Percentiles rank a stretch among this genome's conserved stretches.
phyloP scores from a whole-genome alignment of 257 asterid genomes.

The Solanum sitiens region DNA sequence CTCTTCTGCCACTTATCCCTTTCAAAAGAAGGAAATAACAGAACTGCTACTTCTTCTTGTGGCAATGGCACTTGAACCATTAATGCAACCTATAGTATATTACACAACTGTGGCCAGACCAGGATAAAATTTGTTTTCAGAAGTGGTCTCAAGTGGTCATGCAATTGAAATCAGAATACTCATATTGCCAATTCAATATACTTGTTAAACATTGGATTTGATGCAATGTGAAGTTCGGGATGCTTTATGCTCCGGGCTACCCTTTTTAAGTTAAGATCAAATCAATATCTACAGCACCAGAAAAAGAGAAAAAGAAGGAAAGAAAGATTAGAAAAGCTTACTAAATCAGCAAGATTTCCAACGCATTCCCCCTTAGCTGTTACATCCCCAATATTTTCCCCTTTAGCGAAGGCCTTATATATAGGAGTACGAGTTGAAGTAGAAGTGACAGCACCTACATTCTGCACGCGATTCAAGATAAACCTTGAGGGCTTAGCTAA shows the following conservation, averaged over 20 bases:
- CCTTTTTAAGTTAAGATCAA: neutral
- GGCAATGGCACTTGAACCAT: neutral
- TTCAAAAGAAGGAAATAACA: neutral
- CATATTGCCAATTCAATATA: neutral
- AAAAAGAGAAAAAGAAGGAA: neutral
- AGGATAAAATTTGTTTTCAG: neutral
- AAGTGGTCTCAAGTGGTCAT: neutral
- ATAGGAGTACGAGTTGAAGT: conserved; percentile 97
- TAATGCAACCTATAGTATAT: neutral
- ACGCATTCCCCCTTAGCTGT: conserved; percentile 99
- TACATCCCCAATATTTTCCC: conserved; percentile 99
- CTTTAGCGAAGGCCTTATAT: conserved; percentile 97
- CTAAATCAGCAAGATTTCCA: conserved; percentile 94
- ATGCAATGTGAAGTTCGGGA: neutral
- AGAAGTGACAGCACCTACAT: conserved; percentile 93
- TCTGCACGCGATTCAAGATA: conserved; percentile 39
- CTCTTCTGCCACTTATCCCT: neutral
- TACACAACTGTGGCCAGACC: neutral
- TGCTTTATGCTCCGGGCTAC: neutral
- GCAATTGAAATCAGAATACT: neutral
- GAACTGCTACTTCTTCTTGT: neutral
- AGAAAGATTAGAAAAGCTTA: conserved; percentile 20
- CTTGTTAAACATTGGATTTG: neutral
- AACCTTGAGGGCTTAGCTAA: neutral
- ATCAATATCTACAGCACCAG: neutral